Percentiles rank a stretch among this genome's conserved stretches.
phyloP scores from a whole-genome alignment of 1,284 basidiomycete genomes.

The Rhodotorula mucilaginosa region DNA sequence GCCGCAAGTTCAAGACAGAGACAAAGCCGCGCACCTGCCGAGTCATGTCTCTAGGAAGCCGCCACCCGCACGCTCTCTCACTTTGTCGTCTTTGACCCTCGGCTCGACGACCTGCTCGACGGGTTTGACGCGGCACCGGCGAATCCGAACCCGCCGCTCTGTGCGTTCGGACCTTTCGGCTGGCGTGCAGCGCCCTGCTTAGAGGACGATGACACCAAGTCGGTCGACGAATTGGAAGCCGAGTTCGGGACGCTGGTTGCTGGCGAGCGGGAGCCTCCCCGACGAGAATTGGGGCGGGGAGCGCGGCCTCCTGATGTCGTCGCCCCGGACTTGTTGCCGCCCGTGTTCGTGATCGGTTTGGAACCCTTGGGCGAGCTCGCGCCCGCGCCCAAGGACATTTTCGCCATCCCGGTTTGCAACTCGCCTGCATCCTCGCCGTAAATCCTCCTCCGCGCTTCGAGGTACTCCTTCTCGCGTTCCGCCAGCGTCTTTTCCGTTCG shows the following conservation, averaged over 20 bases:
- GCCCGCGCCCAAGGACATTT: background rate
- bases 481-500: constrained; percentile 13
- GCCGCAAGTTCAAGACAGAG: no score
- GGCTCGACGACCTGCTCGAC: background rate
- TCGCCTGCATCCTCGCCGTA: constrained; percentile 10
- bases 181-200: background rate
- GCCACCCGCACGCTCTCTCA: background rate
- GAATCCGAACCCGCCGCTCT: constrained; percentile 14
- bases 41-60: background rate
- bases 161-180: constrained; percentile 10
- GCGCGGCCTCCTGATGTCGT: no score
- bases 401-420: background rate
- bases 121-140: background rate
- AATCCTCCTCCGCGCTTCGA: constrained; percentile 28
- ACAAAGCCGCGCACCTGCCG: no score
- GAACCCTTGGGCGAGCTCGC: no score
- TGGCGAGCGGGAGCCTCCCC: no score
- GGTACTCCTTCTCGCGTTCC: constrained; percentile 31
- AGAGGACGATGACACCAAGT: no score
- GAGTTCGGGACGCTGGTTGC: no score
- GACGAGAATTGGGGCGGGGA: no score
- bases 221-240: no score
- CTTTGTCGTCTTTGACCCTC: background rate
- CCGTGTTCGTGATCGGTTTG: no score
- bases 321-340: no score